A percentile compares a stretch with the other conserved stretches of the same genome.
Conservation (phyloP, 495 filamentous ascomycete genomes). For the Hyaloscypha finlandica region DNA sequence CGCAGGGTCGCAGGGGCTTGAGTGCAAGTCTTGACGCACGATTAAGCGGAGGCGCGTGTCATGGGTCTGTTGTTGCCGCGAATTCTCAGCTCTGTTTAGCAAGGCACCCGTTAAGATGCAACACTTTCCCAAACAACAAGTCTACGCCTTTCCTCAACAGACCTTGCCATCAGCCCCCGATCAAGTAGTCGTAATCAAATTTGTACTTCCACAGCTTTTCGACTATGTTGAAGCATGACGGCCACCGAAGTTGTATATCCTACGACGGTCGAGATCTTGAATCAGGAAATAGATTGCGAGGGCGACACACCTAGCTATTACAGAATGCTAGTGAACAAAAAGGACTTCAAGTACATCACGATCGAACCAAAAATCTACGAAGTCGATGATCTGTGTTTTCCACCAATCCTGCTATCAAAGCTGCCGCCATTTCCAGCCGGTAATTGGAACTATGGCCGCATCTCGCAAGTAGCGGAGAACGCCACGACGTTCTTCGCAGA, state of each 20-base stretch:
- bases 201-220: slow-evolving; percentile 5
- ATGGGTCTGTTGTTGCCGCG: background rate
- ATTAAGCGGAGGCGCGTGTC: slow-evolving; percentile 5
- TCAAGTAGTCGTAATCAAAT: slow-evolving; percentile 5
- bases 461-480: slow-evolving; percentile 16
- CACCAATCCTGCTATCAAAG: slow-evolving; percentile 25
- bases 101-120: no score
- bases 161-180: slow-evolving; percentile 3
- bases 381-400: slow-evolving; percentile 40
- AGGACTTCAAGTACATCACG: slow-evolving; percentile 39
- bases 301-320: slow-evolving; percentile 25
- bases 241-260: slow-evolving; percentile 22
- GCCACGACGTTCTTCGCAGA: slow-evolving; percentile 25
- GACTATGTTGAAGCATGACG: background rate
- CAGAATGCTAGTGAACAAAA: slow-evolving; percentile 36
- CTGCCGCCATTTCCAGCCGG: slow-evolving; percentile 29
- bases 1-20: no score
- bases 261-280: slow-evolving; percentile 27
- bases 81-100: slow-evolving; percentile 4
- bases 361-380: slow-evolving; percentile 38
- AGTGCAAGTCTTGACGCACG: background rate
- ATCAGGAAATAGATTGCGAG: slow-evolving; percentile 27
- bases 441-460: slow-evolving; percentile 29
- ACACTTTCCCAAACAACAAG: no score
- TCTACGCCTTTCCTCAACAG: no score